Evolutionary conservation across 257 asterid genomes (phyloP), one percentile per base, ranked within the genome.

Genomic region (Jacaranda copaia): DNA sequence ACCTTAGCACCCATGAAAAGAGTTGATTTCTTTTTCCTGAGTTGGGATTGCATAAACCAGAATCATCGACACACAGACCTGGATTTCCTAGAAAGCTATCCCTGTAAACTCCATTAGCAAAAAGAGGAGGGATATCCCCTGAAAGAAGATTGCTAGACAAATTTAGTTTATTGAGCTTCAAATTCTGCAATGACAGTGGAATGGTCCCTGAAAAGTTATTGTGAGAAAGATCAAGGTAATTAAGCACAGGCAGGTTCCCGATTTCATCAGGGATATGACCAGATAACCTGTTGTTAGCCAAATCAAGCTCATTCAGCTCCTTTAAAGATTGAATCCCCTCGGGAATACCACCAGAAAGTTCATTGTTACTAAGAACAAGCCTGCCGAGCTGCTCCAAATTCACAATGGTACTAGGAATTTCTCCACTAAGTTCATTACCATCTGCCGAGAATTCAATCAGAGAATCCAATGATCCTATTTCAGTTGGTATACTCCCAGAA

Each of bases 71-170:
- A 64, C 97, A 89, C 46, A 94, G 77, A 46, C 84, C 94, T n/a
- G 94, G 87, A 80, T 94, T 94, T 5, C 89, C 92, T 51, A 86
- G 76, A 81, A 94, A 94, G 84, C 98, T 88, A 20, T 92, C 88
- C 18, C 64, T 46, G 20, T 89, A 90, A 45, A 81, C 77, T 14
- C 74, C 84, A 65, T 68, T 81, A 0, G 74, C 82, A 58, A 84
- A 90, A 12, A 83, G 68, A 3, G 87, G 85, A 69, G 98, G 98
- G 45, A 92, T 75, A 4, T 64, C 68, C 12, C 98, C 98, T 0
- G 96, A 84, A 35, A 94, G 84, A 6, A 6, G 76, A 83, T 94
- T 94, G 73, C 74, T 73, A 1, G 98, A 94, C 56, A 92, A 79
- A 72, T 94, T 94, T 4, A 92, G 80, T 45, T 8, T 68, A 75